Percentiles rank a stretch among this genome's conserved stretches.
Conservation (phyloP, 148 eudicot species). For the Vaccinium darrowii region DNA sequence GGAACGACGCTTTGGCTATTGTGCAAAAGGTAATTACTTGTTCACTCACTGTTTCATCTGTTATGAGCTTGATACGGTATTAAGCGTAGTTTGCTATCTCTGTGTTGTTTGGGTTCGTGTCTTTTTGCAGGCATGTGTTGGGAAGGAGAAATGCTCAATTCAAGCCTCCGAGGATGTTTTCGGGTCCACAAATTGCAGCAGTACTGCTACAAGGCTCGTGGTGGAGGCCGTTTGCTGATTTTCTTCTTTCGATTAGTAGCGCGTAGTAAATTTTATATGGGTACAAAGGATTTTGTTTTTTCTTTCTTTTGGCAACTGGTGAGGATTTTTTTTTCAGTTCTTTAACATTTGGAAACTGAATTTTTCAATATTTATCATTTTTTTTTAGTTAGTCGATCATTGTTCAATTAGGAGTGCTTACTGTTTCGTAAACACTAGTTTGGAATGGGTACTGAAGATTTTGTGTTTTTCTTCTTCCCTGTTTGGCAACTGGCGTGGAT, state of each 20-base stretch:
- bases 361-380: no score
- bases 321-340: not conserved
- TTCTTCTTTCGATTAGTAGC: not conserved
- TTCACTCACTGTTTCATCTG: no score
- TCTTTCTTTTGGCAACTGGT: not conserved
- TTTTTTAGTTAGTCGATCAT: no score
- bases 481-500: no score
- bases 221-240: constrained; percentile 44
- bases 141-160: constrained; percentile 40
- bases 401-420: no score
- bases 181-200: constrained; percentile 31
- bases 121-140: constrained; percentile 38
- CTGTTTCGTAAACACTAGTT: no score
- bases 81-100: not conserved
- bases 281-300: not conserved
- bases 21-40: constrained; percentile 27
- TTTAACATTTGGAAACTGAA: not conserved
- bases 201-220: constrained; percentile 32
- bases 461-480: no score
- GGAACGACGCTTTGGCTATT: constrained; percentile 31
- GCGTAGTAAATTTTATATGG: not conserved
- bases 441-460: no score
- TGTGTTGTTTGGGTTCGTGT: not conserved
- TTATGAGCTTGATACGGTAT: no score
- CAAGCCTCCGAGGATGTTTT: constrained; percentile 33